Base-by-base conservation (phyloP, 768 basidiomycete species). In the Ramaria rubella region DNA sequence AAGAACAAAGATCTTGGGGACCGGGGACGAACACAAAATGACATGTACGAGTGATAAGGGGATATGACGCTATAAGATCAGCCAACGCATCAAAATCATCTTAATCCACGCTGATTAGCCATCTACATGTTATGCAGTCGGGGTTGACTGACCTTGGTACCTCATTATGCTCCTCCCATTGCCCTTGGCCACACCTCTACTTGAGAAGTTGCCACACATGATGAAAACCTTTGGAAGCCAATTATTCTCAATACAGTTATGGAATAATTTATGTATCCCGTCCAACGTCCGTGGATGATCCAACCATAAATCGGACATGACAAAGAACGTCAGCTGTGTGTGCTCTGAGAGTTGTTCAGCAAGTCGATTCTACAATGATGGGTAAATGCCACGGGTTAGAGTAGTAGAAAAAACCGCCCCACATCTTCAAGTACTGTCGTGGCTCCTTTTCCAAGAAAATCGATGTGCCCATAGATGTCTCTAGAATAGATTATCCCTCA, bases 21-120 rank as follows among this genome's bases (percentile, higher is more conserved):
- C 96, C 96, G 5, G 96, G 96, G 21, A 98, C 86, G 61, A 99
- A 83, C 52, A 98, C 81, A 69, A 98, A 96, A 67, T 94, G 91
- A 0, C 94, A 93, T 43, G 72, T 72, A 5, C 84, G 80, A 21
- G 84, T 81, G 50, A 98, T 85, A 44, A 77, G 68, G 2, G 91
- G 87, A 65, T 93, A 96, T 5, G 83, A 79, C 5, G 83, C 75
- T 58, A 99, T 86, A 30, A 98, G 76, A 61, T 93, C 90, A 4
- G 87, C 91, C 24, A 99, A 74, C 0, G 81, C 77, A 63, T 92
- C 88, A 67, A 99, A 97, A 61, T 85, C 86, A 60, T 93, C 93
- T 94, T 65, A 9, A 49, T 46, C 30, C 24, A 63, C 26, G 49
- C 59, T 42, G 26, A n/a, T 46, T 29, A 27, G 48, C 40, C 14